Evolutionary conservation across 2,329 filamentous ascomycete genomes (phyloP).

Genomic region (Colletotrichum coccodes): DNA sequence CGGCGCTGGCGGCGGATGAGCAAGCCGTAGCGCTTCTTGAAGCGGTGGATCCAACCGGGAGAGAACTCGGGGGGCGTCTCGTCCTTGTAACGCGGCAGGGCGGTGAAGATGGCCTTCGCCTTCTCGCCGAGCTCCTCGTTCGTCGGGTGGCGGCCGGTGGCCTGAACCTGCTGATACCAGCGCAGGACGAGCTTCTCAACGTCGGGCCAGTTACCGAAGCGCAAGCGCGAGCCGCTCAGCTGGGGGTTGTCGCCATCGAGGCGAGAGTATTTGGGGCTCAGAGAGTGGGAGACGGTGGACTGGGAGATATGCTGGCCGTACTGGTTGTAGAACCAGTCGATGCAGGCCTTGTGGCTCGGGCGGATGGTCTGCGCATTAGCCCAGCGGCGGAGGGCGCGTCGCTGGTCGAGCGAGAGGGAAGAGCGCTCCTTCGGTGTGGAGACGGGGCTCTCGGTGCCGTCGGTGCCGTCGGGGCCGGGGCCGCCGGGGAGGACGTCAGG

Average conservation of each 20-base stretch:
- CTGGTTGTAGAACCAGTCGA: slow-evolving; percentile 69
- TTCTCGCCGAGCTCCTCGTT: slow-evolving; percentile 73
- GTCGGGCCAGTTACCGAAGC: slow-evolving; percentile 73
- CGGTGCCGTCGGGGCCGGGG: slow-evolving; percentile 14
- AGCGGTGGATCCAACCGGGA: slow-evolving; percentile 72
- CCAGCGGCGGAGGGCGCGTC: slow-evolving; percentile 69
- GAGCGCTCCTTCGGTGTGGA: slow-evolving; percentile 59
- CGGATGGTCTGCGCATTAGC: slow-evolving; percentile 65
- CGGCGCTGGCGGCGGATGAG: slow-evolving; percentile 66
- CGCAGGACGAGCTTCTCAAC: slow-evolving; percentile 67
- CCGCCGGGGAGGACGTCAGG: slow-evolving; percentile 22
- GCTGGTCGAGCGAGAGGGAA: slow-evolving; percentile 70
- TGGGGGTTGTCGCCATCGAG: slow-evolving; percentile 69
- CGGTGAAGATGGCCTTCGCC: slow-evolving; percentile 67
- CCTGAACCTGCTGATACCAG: slow-evolving; percentile 64
- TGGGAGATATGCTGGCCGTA: slow-evolving; percentile 71
- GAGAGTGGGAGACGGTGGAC: slow-evolving; percentile 70
- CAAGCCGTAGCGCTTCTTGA: slow-evolving; percentile 71
- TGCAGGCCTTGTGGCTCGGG: slow-evolving; percentile 70
- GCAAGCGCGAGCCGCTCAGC: slow-evolving; percentile 69
- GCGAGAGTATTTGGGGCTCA: slow-evolving; percentile 70
- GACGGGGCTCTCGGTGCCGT: slow-evolving; percentile 15
- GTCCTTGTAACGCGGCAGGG: slow-evolving; percentile 69
- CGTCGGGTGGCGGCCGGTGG: slow-evolving; percentile 65
- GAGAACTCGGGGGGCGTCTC: slow-evolving; percentile 70